Conservation (phyloP, 1,139 yeast genomes). For the Arxiozyma slooffiae region DNA sequence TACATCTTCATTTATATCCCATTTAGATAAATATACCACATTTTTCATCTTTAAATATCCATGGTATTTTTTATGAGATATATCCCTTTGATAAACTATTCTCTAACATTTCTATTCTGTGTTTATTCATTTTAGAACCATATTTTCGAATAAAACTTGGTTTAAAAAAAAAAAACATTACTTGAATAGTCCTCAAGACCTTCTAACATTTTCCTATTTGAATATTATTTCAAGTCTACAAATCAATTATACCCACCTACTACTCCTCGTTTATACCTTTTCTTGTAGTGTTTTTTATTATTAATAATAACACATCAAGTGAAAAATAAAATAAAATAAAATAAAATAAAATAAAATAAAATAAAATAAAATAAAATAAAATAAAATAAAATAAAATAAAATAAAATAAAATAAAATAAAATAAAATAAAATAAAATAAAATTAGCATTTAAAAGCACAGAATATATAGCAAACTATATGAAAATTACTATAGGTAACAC, state of each 20-base stretch:
- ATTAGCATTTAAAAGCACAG: neutral
- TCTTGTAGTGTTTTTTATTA: too few relatives aligned
- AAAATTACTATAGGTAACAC: neutral
- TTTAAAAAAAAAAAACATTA: too few relatives aligned
- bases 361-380: too few relatives aligned
- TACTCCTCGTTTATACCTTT: neutral
- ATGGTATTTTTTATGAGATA: slow-evolving; percentile 2
- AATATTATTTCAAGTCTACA: neutral
- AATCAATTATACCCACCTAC: too few relatives aligned
- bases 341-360: too few relatives aligned
- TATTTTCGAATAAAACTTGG: slow-evolving; percentile 6
- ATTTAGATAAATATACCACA: slow-evolving; percentile 5
- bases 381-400: too few relatives aligned
- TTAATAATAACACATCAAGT: too few relatives aligned
- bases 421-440: too few relatives aligned
- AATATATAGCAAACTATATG: neutral
- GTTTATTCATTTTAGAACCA: neutral
- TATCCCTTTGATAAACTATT: neutral
- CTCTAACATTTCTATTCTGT: slow-evolving; percentile 4
- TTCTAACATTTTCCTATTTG: too few relatives aligned
- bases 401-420: too few relatives aligned
- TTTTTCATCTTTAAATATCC: slow-evolving; percentile 5
- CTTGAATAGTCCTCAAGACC: too few relatives aligned
- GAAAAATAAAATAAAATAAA: too few relatives aligned
- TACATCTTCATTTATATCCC: neutral